phyloP scores from a whole-genome alignment of 805 yeast genomes.

The Candida sanyiensis region DNA sequence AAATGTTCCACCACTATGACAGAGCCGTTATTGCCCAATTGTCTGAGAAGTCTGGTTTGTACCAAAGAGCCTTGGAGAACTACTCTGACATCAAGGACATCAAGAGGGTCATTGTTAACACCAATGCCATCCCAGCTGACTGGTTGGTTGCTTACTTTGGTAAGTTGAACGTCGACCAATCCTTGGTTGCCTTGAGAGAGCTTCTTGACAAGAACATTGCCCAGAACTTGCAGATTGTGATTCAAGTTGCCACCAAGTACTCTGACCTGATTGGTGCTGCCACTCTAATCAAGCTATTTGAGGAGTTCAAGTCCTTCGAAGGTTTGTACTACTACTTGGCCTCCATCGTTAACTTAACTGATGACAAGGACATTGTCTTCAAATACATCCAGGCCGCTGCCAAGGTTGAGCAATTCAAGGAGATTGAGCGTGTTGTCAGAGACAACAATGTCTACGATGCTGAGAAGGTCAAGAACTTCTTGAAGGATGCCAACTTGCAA shows the following conservation, averaged over 20 bases:
- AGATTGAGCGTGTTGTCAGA: slow-evolving; percentile 92
- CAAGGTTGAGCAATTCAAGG: slow-evolving; percentile 80
- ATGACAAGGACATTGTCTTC: slow-evolving; percentile 91
- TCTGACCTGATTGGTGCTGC: slow-evolving; percentile 88
- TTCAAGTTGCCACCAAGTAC: slow-evolving; percentile 95
- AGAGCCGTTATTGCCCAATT: slow-evolving; percentile 86
- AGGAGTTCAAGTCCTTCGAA: slow-evolving; percentile 86
- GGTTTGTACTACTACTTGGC: slow-evolving; percentile 93
- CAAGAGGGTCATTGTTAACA: slow-evolving; percentile 88
- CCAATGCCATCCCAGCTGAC: slow-evolving; percentile 78
- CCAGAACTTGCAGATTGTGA: slow-evolving; percentile 86
- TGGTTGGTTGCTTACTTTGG: slow-evolving; percentile 94
- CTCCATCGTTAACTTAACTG: slow-evolving; percentile 87
- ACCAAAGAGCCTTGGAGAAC: slow-evolving; percentile 93
- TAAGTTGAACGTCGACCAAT: slow-evolving; percentile 89
- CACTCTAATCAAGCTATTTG: slow-evolving; percentile 82
- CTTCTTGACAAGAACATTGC: slow-evolving; percentile 74
- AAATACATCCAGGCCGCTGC: slow-evolving; percentile 96
- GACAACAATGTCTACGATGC: slow-evolving; percentile 94
- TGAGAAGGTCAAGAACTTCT: slow-evolving; percentile 93
- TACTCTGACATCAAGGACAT: slow-evolving; percentile 93
- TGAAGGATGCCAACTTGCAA: slow-evolving; percentile 88
- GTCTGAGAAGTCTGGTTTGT: slow-evolving; percentile 93
- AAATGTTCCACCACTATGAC: slow-evolving; percentile 93
- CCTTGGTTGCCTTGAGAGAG: slow-evolving; percentile 80